Conservation (phyloP, 352 stramenopile genomes). For the Phytophthora pseudosyringae region DNA sequence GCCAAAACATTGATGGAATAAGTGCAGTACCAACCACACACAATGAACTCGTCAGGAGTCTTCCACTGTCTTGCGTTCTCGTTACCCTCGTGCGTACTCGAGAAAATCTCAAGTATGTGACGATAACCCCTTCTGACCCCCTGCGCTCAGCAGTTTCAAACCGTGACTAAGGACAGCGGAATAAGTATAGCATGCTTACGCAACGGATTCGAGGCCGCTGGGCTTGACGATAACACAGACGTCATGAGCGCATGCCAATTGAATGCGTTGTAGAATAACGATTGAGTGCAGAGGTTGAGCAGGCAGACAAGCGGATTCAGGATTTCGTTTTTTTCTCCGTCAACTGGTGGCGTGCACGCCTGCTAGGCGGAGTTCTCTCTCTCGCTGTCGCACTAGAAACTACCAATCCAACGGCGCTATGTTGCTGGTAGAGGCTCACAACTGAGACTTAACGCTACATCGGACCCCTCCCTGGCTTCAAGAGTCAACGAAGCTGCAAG, state of each 20-base stretch:
- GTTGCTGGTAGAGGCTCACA: neutral
- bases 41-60: slow-evolving; percentile 25
- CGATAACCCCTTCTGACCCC: neutral
- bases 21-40: slow-evolving; percentile 35
- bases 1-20: slow-evolving; percentile 29
- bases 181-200: neutral
- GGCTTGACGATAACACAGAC: neutral
- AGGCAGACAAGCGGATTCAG: neutral
- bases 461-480: slow-evolving; percentile 6
- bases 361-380: neutral
- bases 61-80: slow-evolving; percentile 4
- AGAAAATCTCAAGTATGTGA: slow-evolving; percentile 3
- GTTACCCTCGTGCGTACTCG: neutral
- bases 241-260: neutral
- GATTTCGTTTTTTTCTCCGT: neutral
- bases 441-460: slow-evolving; percentile 2
- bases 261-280: no score
- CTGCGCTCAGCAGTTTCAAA: slow-evolving; percentile 1
- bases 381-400: slow-evolving; percentile 13
- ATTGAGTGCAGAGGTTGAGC: neutral
- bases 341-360: slow-evolving; percentile 9
- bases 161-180: neutral
- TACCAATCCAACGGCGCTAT: slow-evolving; percentile 4
- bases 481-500: slow-evolving; percentile 4
- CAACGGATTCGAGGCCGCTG: slow-evolving; percentile 1